These are phyloP conservation scores for Nyssa sinensis DNA, from an alignment of 148 eudicot genomes.

Conservation along the genomic window DNA sequence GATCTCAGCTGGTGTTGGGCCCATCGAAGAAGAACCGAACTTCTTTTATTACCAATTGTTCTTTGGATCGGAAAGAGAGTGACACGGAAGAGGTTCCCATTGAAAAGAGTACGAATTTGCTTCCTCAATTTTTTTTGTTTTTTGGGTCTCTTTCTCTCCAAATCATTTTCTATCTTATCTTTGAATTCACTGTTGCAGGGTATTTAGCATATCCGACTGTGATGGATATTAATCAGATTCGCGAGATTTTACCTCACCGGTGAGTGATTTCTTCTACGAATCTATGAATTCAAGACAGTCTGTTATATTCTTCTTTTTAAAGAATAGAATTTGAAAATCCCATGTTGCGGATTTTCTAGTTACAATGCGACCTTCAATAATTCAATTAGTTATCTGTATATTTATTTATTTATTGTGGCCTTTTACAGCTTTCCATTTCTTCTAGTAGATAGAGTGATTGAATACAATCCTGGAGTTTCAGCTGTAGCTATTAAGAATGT, in stretches of 20 bases:
- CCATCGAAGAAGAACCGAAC: conserved; percentile 17
- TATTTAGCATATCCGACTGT: conserved; percentile 61
- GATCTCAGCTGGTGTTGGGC: conserved; percentile 40
- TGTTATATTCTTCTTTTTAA: no score
- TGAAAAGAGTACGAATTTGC: conserved; percentile 44
- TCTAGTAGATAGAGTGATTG: conserved; percentile 96
- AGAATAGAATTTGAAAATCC: neutral
- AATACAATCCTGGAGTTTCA: conserved; percentile 81
- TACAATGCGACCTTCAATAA: neutral
- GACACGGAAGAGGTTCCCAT: conserved; percentile 46
- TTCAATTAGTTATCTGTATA: neutral
- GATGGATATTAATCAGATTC: conserved; percentile 89
- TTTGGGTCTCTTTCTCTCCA: neutral
- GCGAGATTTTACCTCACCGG: conserved; percentile 92
- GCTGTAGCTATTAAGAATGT: conserved; percentile 97
- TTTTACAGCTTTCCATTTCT: conserved; percentile 75
- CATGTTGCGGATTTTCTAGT: neutral
- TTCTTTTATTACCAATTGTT: conserved; percentile 28
- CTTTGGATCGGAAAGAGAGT: conserved; percentile 20
- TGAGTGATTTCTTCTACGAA: conserved; percentile 25
- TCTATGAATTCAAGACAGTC: neutral
- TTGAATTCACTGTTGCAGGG: conserved; percentile 28
- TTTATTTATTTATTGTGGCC: conserved; percentile 8
- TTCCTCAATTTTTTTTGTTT: neutral
- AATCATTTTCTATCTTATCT: neutral